These are phyloP conservation scores for Neurospora sp. DNA, from an alignment of 2,329 filamentous ascomycete species.

Conservation along the genomic window DNA sequence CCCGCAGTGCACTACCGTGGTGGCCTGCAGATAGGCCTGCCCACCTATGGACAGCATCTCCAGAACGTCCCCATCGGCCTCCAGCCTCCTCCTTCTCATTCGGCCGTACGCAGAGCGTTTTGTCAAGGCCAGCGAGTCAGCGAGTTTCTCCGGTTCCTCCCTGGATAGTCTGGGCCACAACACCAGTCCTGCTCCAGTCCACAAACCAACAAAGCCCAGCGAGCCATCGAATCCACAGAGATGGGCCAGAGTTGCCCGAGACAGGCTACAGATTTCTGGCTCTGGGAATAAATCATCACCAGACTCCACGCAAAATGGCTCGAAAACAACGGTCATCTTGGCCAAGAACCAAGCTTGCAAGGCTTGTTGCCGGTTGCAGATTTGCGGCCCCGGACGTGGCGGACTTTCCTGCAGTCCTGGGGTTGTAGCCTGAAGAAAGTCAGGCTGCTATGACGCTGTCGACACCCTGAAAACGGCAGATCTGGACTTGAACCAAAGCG, in stretches of 20 bases:
- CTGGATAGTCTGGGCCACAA: background rate
- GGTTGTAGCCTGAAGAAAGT: conserved; percentile 2
- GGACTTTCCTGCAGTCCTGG: background rate
- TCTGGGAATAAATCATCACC: background rate
- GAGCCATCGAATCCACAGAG: background rate
- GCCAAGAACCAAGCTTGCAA: background rate
- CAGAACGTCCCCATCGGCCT: background rate
- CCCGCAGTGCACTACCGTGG: conserved; percentile 1
- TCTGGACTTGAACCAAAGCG: conserved; percentile 9
- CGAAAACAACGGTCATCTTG: background rate
- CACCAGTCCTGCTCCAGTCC: background rate
- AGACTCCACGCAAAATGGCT: background rate
- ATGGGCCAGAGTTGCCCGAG: background rate
- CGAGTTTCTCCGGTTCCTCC: background rate
- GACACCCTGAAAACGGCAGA: conserved; percentile 6
- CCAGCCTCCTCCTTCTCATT: conserved; percentile 3
- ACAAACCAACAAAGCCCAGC: background rate
- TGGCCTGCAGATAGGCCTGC: conserved; percentile 3
- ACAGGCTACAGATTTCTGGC: background rate
- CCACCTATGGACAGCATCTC: background rate
- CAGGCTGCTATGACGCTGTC: conserved; percentile 14
- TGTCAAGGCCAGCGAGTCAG: background rate
- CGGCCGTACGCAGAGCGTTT: background rate
- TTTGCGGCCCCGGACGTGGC: background rate
- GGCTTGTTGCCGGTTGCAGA: background rate